A percentile compares a stretch with the other conserved stretches of the same genome.
These are phyloP conservation scores for Talaromyces albobiverticillius DNA, from an alignment of 2,329 filamentous ascomycete genomes.

Conservation along the genomic window DNA sequence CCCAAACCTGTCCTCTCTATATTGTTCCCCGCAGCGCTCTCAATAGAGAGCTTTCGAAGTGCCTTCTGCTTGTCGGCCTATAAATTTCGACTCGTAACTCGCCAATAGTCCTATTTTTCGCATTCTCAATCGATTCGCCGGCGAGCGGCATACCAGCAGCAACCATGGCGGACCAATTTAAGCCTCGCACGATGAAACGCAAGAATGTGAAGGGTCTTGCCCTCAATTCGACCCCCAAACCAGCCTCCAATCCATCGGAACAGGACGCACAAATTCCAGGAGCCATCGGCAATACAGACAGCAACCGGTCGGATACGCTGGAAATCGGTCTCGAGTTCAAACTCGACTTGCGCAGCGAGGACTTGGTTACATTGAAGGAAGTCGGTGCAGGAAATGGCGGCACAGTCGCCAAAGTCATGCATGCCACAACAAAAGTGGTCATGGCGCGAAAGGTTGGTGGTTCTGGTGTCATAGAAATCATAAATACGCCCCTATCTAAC, in stretches of 20 bases:
- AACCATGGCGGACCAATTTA: constrained; percentile 60
- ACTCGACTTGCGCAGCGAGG: constrained; percentile 84
- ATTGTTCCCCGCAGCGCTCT: constrained; percentile 2
- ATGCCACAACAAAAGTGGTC: constrained; percentile 87
- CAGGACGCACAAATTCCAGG: constrained; percentile 55
- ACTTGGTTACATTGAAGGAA: constrained; percentile 90
- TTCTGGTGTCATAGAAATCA: constrained; percentile 9
- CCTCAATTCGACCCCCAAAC: constrained; percentile 73
- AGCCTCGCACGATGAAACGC: constrained; percentile 84
- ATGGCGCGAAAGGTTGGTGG: constrained; percentile 90
- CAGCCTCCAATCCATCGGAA: constrained; percentile 66
- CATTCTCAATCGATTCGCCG: constrained; percentile 4
- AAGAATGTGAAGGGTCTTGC: constrained; percentile 98
- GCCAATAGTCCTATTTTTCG: not conserved
- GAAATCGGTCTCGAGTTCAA: constrained; percentile 98
- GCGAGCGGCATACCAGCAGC: constrained; percentile 15
- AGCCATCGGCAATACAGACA: constrained; percentile 54
- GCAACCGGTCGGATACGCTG: constrained; percentile 66
- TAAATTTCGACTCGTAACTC: too few relatives aligned
- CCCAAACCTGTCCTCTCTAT: not conserved
- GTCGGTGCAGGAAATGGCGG: constrained; percentile 94
- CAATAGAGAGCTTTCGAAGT: not conserved
- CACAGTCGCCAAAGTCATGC: constrained; percentile 96
- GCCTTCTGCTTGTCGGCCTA: too few relatives aligned
- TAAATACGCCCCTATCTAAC: not conserved